These are phyloP conservation scores for Moesziomyces antarcticus DNA, from an alignment of 1,284 basidiomycete species.

Conservation along the genomic window DNA sequence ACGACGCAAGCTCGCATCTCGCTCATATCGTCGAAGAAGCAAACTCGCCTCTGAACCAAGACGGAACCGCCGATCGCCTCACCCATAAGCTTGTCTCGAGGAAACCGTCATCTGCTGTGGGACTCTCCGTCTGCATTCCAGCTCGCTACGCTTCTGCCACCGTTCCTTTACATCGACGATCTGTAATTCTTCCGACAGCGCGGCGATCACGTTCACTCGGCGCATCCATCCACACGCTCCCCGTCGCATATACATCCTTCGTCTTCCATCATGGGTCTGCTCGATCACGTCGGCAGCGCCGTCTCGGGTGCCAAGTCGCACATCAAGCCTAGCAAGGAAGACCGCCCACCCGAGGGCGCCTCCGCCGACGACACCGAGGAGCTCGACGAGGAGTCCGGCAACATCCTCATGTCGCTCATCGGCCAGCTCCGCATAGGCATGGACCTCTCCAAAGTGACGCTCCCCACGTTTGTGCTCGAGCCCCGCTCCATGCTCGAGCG, in stretches of 20 bases:
- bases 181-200: too few species aligned
- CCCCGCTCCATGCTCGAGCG: slow-evolving; percentile 67
- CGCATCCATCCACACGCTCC: not conserved
- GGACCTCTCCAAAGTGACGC: slow-evolving; percentile 91
- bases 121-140: too few species aligned
- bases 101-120: too few species aligned
- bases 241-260: not conserved
- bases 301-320: slow-evolving; percentile 54
- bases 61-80: too few species aligned
- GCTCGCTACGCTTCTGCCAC: too few species aligned
- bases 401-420: slow-evolving; percentile 73
- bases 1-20: too few species aligned
- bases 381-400: slow-evolving; percentile 69
- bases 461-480: slow-evolving; percentile 67
- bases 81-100: too few species aligned
- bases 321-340: slow-evolving; percentile 59
- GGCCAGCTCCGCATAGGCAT: slow-evolving; percentile 90
- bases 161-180: too few species aligned
- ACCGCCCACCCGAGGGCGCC: slow-evolving; percentile 63
- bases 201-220: too few species aligned
- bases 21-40: too few species aligned
- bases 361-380: slow-evolving; percentile 67
- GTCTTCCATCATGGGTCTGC: slow-evolving; percentile 52
- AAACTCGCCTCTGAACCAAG: too few species aligned
- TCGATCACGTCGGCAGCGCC: slow-evolving; percentile 61